Conservation (phyloP, 768 basidiomycete species). For the Cystobasidium ongulense region DNA sequence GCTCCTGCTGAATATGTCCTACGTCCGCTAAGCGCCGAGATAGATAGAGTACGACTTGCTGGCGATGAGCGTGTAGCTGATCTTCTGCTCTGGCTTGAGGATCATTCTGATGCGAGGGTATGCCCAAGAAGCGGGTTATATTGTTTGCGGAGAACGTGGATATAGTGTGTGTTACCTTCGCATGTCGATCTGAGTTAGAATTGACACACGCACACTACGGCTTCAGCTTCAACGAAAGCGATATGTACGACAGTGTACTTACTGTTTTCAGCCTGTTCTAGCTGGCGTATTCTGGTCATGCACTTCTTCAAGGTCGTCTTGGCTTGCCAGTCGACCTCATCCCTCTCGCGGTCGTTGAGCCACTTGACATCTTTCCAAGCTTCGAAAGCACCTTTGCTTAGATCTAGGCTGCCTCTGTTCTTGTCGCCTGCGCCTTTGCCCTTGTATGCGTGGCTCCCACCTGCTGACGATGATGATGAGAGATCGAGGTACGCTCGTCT, state of each 20-base stretch:
- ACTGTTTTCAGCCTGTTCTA: conserved; percentile 87
- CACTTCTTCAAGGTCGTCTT: conserved; percentile 75
- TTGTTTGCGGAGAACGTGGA: conserved; percentile 48
- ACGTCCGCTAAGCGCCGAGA: conserved; percentile 68
- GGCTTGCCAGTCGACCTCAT: conserved; percentile 90
- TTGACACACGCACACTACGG: not conserved
- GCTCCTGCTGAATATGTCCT: conserved; percentile 67
- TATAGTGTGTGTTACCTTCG: not conserved
- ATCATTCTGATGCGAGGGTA: conserved; percentile 62
- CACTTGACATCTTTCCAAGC: conserved; percentile 44
- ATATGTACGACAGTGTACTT: conserved; percentile 48
- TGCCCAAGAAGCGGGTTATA: conserved; percentile 56
- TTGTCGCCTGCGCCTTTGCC: conserved; percentile 23
- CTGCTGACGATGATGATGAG: conserved; percentile 46
- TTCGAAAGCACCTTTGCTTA: conserved; percentile 34
- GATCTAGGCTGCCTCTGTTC: conserved; percentile 14
- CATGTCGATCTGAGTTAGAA: conserved; percentile 22
- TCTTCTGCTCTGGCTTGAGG: conserved; percentile 54
- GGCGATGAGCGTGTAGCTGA: conserved; percentile 76
- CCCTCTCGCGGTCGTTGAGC: conserved; percentile 80
- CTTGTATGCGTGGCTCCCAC: not conserved
- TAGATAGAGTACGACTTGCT: conserved; percentile 87
- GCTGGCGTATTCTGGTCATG: conserved; percentile 72
- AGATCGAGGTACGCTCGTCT: conserved; percentile 81
- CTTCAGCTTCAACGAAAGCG: not conserved